Base-by-base conservation (phyloP, 257 asterid genomes). In the Gentiana dahurica region DNA sequence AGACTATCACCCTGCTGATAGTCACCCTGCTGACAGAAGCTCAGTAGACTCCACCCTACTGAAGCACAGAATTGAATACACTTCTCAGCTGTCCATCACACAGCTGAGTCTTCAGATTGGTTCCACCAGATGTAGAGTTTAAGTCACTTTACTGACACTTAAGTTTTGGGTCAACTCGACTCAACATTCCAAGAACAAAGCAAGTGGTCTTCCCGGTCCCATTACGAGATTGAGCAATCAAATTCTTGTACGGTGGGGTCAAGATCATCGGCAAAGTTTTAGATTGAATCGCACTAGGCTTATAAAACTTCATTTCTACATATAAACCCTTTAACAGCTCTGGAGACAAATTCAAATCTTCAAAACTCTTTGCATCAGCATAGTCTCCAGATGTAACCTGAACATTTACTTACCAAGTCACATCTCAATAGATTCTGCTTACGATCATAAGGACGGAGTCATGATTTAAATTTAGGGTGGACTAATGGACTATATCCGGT, bases 151-250 rank as follows among this genome's bases (percentile, higher is more conserved):
- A n/a, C n/a, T n/a, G n/a, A n/a, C n/a, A n/a, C n/a, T 2, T 47
- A 43, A 73, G 37, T 12, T 66, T 85, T 3, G 95, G 83, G 68
- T 87, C 90, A 12, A 87, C 72, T 5, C 98, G 94, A 73, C 97
- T 85, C 87, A 91, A 60, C 98, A 91, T 91, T 8, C 98, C 98
- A 50, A 91, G 95, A 58, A 85, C 95, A 55, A 91, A 91, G 69
- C 98, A 91, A 13, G 98, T 91, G 10, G 98, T 91, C 84, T 91
- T 91, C 54, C 98, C 95, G 10, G 95, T 87, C 7, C 98, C 98
- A 73, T 88, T 91, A 62, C 83, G 97, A 66, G 97, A 97, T 75
- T 88, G 98, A 69, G 97, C 98, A 35, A 91, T 84, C 67, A 91
- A 68, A 77, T 85, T 79, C 81, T 77, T 81, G 76, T 75, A 41